These are phyloP conservation scores for Ogataea nitratoaversa DNA, from an alignment of 805 yeast genomes.

Conservation along the genomic window DNA sequence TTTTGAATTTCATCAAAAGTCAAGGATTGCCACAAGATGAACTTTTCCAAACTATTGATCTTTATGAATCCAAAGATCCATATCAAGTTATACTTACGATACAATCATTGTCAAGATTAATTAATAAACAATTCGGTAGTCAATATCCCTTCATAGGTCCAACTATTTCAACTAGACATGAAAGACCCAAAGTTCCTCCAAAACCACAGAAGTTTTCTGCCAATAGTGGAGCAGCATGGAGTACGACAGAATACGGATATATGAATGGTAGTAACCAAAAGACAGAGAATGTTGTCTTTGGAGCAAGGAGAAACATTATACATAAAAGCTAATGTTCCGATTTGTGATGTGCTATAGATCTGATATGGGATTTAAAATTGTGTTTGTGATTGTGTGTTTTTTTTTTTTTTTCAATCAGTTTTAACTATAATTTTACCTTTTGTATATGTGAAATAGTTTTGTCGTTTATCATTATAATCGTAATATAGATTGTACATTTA, in stretches of 20 bases:
- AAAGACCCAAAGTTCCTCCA: slow-evolving; percentile 47
- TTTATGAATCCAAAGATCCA: slow-evolving; percentile 71
- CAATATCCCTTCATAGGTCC: slow-evolving; percentile 56
- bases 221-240: slow-evolving; percentile 41
- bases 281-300: slow-evolving; percentile 51
- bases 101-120: slow-evolving; percentile 67
- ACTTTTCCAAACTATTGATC: slow-evolving; percentile 71
- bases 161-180: slow-evolving; percentile 42
- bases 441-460: too few species aligned
- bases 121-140: slow-evolving; percentile 48
- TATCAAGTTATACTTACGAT: slow-evolving; percentile 73
- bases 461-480: too few species aligned
- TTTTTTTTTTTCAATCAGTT: too few species aligned
- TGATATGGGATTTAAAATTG: too few species aligned
- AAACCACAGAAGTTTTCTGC: slow-evolving; percentile 47
- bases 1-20: slow-evolving; percentile 54
- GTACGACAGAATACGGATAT: slow-evolving; percentile 55
- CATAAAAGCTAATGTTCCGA: slow-evolving; percentile 8
- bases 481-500: too few species aligned
- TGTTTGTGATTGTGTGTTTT: too few species aligned
- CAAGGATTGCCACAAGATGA: slow-evolving; percentile 80
- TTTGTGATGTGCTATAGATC: neutral
- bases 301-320: slow-evolving; percentile 45
- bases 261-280: slow-evolving; percentile 54
- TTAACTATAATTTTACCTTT: too few species aligned